phyloP scores from a whole-genome alignment of 73 alveolate species.

The Paramecium pentaurelia region DNA sequence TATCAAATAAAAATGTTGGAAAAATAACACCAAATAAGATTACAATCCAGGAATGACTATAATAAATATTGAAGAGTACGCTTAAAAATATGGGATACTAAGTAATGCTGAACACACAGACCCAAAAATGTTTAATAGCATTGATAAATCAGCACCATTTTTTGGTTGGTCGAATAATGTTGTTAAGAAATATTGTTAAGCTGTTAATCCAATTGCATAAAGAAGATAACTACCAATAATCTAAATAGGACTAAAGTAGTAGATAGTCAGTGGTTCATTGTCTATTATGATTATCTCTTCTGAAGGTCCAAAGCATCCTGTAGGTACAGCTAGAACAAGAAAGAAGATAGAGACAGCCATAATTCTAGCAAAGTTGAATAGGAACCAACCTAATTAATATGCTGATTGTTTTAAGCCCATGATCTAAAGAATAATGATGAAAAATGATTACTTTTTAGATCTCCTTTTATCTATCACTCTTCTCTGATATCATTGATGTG shows the following conservation, averaged over 20 bases:
- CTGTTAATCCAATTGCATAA: not conserved
- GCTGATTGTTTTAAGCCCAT: constrained; percentile 38
- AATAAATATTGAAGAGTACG: not conserved
- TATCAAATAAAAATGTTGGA: constrained; percentile 23
- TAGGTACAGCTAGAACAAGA: not conserved
- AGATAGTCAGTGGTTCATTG: not conserved
- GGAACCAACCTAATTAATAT: constrained; percentile 9
- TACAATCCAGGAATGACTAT: constrained; percentile 10
- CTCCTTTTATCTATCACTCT: constrained; percentile 41
- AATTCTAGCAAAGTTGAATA: not conserved
- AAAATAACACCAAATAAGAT: not conserved
- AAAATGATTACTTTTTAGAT: not conserved
- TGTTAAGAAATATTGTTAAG: not conserved
- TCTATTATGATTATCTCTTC: not conserved
- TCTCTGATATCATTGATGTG: constrained; percentile 27
- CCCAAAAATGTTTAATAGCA: not conserved
- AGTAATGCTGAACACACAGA: not conserved
- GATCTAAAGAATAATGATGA: not conserved
- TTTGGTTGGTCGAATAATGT: constrained; percentile 13
- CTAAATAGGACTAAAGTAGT: not conserved
- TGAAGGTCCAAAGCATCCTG: not conserved
- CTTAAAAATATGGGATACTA: not conserved
- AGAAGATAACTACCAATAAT: not conserved
- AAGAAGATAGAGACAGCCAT: not conserved
- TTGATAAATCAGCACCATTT: constrained; percentile 21